These are phyloP conservation scores for Kwoniella newhampshirensis DNA, from an alignment of 768 basidiomycete genomes.

Conservation along the genomic window DNA sequence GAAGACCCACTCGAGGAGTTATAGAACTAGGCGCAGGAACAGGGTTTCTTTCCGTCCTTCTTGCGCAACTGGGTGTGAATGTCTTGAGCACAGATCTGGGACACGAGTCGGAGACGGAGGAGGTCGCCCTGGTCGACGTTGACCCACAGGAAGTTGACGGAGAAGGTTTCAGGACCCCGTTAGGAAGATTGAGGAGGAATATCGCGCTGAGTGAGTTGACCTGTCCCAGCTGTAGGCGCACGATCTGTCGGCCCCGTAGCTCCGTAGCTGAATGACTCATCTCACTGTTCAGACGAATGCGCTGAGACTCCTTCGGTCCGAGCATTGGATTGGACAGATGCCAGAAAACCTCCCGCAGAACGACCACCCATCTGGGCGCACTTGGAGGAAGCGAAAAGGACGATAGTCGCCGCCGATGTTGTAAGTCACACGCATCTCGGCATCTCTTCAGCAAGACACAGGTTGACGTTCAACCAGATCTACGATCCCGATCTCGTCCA, in stretches of 20 bases:
- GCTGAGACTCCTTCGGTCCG: conserved; percentile 6
- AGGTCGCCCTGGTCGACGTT: too few species aligned
- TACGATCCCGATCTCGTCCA: conserved; percentile 51
- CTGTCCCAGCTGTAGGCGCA: background rate
- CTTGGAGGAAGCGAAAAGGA: conserved; percentile 16
- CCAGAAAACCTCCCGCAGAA: conserved; percentile 1
- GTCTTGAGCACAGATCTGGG: conserved; percentile 43
- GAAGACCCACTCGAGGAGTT: conserved; percentile 1
- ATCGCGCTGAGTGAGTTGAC: conserved; percentile 34
- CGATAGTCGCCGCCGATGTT: conserved; percentile 49
- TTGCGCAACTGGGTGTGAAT: conserved; percentile 32
- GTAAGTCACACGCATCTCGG: conserved; percentile 27
- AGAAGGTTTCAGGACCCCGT: conserved; percentile 25
- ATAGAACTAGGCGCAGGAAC: conserved; percentile 50
- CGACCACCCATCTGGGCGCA: conserved; percentile 27
- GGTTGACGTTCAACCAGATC: too few species aligned
- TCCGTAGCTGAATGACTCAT: too few species aligned
- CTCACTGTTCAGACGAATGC: background rate
- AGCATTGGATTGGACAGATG: conserved; percentile 43
- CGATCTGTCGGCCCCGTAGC: too few species aligned
- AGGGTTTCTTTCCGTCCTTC: conserved; percentile 47
- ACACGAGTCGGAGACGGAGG: conserved; percentile 4
- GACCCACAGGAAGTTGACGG: conserved; percentile 5
- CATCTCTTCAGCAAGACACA: too few species aligned
- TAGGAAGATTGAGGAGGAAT: conserved; percentile 30